Percentiles rank a stretch among this genome's conserved stretches.
phyloP scores from a whole-genome alignment of 495 filamentous ascomycete genomes.

The Xylaria scruposa region DNA sequence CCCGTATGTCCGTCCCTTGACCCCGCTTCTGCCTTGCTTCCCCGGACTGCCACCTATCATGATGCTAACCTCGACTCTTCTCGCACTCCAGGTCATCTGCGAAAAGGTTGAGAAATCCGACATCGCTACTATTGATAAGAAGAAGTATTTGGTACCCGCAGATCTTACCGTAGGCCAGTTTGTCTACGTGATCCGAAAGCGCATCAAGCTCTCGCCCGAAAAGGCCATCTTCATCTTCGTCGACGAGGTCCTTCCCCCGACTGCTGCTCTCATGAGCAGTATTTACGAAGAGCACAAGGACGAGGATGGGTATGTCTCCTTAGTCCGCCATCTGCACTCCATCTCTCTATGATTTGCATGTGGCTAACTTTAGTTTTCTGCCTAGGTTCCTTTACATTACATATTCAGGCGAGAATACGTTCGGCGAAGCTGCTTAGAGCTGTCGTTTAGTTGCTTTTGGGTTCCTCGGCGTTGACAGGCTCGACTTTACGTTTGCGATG shows the following conservation, averaged over 20 bases:
- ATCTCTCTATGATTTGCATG: not conserved
- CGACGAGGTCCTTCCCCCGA: conserved; percentile 96
- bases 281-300: conserved; percentile 99
- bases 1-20: conserved; percentile 70
- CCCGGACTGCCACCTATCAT: not conserved
- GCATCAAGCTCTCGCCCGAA: conserved; percentile 99
- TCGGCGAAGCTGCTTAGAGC: conserved; percentile 63
- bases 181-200: conserved; percentile 99
- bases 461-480: conserved; percentile 28
- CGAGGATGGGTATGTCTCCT: conserved; percentile 66
- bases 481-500: conserved; percentile 27
- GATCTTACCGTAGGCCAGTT: conserved; percentile 99
- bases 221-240: conserved; percentile 99
- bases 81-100: conserved; percentile 81
- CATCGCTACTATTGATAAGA: conserved; percentile 99
- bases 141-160: conserved; percentile 98
- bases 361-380: conserved; percentile 36
- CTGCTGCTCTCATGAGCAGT: conserved; percentile 96
- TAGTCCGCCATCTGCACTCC: not conserved
- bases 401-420: conserved; percentile 99
- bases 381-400: conserved; percentile 65
- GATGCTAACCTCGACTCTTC: too few relatives aligned
- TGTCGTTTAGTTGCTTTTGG: conserved; percentile 25
- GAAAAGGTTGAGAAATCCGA: conserved; percentile 99
- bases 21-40: not conserved